Evolutionary conservation across 345 rosid genomes (phyloP).

Genomic region (Streptanthus diversifolius): DNA sequence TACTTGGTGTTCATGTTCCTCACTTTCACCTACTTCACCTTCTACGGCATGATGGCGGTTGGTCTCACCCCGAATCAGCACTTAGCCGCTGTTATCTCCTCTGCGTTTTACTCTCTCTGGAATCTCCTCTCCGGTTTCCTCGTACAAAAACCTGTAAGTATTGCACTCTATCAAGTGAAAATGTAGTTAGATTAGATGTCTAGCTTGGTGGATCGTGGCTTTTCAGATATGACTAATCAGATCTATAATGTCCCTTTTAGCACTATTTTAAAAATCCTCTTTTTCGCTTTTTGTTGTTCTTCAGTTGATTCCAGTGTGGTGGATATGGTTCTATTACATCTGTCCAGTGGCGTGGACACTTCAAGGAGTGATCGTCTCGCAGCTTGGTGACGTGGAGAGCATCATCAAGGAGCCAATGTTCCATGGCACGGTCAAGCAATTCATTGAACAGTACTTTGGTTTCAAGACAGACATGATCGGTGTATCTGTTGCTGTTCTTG

Average conservation of each 20-base stretch:
- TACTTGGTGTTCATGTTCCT: slow-evolving; percentile 81
- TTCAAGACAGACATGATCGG: slow-evolving; percentile 45
- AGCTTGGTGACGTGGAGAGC: slow-evolving; percentile 76
- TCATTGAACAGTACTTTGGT: slow-evolving; percentile 48
- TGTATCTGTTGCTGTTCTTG: slow-evolving; percentile 48
- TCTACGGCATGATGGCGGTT: slow-evolving; percentile 91
- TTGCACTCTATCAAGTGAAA: background rate
- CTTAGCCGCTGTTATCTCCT: slow-evolving; percentile 76
- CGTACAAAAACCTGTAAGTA: slow-evolving; percentile 68
- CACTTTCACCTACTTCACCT: slow-evolving; percentile 87
- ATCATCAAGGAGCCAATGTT: slow-evolving; percentile 49
- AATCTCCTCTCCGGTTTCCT: slow-evolving; percentile 89
- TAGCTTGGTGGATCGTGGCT: background rate
- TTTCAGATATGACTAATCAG: background rate
- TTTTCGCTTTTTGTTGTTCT: background rate
- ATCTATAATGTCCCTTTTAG: background rate
- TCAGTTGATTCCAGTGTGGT: slow-evolving; percentile 85
- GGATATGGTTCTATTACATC: slow-evolving; percentile 92
- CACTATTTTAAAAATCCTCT: background rate
- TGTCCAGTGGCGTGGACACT: slow-evolving; percentile 88
- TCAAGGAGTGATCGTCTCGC: slow-evolving; percentile 64
- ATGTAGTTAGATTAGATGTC: background rate
- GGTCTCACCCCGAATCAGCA: slow-evolving; percentile 81
- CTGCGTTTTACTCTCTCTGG: slow-evolving; percentile 90
- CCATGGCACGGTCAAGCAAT: slow-evolving; percentile 61